Evolutionary conservation across 768 basidiomycete genomes (phyloP).

Genomic region (Flagelloscypha sp.): DNA sequence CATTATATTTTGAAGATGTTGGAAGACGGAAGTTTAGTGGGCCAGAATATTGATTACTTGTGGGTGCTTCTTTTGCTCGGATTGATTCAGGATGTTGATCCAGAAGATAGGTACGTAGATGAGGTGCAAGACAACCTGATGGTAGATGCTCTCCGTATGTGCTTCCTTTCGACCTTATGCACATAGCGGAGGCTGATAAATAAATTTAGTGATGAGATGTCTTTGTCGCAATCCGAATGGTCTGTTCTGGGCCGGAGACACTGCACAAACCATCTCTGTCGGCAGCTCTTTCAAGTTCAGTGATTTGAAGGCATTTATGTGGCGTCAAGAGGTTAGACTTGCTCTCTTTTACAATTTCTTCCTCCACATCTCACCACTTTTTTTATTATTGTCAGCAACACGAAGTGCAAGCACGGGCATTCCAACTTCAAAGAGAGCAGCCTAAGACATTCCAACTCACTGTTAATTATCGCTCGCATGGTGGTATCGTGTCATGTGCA

Average conservation of each 20-base stretch:
- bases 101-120: constrained; percentile 52
- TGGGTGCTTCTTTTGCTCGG: constrained; percentile 19
- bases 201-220: constrained; percentile 44
- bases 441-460: constrained; percentile 47
- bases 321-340: constrained; percentile 46
- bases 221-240: constrained; percentile 61
- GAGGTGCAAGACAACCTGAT: constrained; percentile 69
- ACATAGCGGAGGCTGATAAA: not conserved
- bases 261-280: constrained; percentile 68
- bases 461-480: constrained; percentile 63
- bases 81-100: not conserved
- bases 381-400: constrained; percentile 13
- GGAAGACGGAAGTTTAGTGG: constrained; percentile 20
- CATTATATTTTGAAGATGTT: constrained; percentile 38
- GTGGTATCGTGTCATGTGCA: constrained; percentile 68
- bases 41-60: constrained; percentile 46
- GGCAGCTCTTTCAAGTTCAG: constrained; percentile 69
- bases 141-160: constrained; percentile 51
- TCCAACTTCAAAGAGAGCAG: constrained; percentile 9
- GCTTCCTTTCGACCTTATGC: not conserved
- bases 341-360: not conserved
- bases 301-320: constrained; percentile 61
- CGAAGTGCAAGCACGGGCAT: constrained; percentile 4
- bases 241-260: constrained; percentile 74
- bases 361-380: not conserved